These are phyloP conservation scores for Populus ilicifolia DNA, from an alignment of 345 rosid genomes.

Conservation along the genomic window DNA sequence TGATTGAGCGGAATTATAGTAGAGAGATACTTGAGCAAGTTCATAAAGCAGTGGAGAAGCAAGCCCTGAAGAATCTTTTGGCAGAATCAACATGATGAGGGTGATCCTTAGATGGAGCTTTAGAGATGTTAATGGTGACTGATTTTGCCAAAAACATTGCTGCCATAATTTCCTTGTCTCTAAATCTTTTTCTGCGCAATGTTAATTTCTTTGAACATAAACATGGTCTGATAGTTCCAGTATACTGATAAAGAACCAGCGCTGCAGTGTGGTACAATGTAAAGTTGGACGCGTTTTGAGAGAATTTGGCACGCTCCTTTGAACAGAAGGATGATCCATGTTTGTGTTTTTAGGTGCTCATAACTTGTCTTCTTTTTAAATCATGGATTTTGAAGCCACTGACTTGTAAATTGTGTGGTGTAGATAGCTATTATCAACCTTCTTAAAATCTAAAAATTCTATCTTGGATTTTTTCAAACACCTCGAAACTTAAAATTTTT, in stretches of 20 bases:
- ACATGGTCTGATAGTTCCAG: background rate
- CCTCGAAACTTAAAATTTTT: too few species aligned
- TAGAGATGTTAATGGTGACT: constrained; percentile 16
- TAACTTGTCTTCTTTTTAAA: background rate
- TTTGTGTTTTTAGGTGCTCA: background rate
- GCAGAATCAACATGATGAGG: constrained; percentile 10
- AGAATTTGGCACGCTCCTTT: background rate
- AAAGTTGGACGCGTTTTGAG: background rate
- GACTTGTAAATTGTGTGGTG: background rate
- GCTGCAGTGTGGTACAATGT: background rate
- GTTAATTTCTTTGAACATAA: background rate
- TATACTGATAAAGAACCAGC: background rate
- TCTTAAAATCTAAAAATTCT: too few species aligned
- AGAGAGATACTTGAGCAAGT: constrained; percentile 16
- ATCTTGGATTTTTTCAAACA: too few species aligned
- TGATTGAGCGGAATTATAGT: background rate
- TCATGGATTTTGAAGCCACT: background rate
- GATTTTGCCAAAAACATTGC: constrained; percentile 25
- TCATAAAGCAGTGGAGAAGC: constrained; percentile 24
- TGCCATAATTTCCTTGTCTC: constrained; percentile 10
- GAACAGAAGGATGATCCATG: background rate
- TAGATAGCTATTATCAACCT: background rate
- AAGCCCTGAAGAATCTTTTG: constrained; percentile 5
- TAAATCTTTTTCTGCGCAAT: background rate
- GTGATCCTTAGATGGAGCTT: constrained; percentile 6